phyloP scores from a whole-genome alignment of 805 yeast species.

The Wickerhamiella nectarea region DNA sequence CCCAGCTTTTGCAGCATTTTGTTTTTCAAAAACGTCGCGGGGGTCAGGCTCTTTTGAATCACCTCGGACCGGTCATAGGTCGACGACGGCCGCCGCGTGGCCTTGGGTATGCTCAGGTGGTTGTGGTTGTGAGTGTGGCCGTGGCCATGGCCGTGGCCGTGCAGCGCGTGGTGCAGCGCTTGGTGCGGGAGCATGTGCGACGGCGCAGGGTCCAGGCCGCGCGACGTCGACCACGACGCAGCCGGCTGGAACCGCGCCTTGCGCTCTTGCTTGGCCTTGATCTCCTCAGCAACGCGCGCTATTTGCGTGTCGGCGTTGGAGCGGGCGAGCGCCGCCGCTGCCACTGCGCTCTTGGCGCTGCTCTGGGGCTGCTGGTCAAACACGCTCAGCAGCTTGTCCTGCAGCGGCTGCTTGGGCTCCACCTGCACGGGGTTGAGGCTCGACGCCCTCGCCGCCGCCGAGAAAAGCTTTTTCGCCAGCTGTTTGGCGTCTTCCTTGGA shows the following conservation, averaged over 20 bases:
- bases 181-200: no score
- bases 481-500: background rate
- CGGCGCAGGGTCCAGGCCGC: background rate
- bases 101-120: slow-evolving; percentile 6
- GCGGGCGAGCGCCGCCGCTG: slow-evolving; percentile 17
- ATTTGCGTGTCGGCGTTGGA: slow-evolving; percentile 14
- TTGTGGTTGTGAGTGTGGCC: slow-evolving; percentile 4
- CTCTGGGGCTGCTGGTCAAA: background rate
- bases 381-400: slow-evolving; percentile 1
- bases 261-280: slow-evolving; percentile 4
- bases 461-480: background rate
- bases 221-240: slow-evolving; percentile 15
- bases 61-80: background rate
- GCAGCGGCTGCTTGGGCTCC: slow-evolving; percentile 11
- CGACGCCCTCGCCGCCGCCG: slow-evolving; percentile 18
- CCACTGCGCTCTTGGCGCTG: background rate
- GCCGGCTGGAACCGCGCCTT: slow-evolving; percentile 14
- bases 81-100: slow-evolving; percentile 4
- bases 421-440: slow-evolving; percentile 11
- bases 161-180: no score
- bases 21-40: background rate
- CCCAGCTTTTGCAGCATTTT: slow-evolving; percentile 4
- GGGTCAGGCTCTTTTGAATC: background rate
- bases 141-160: no score
- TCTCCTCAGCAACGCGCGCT: slow-evolving; percentile 14